Evolutionary conservation across 139 green algal species (phyloP).

Genomic region (Asterochloris sp.): DNA sequence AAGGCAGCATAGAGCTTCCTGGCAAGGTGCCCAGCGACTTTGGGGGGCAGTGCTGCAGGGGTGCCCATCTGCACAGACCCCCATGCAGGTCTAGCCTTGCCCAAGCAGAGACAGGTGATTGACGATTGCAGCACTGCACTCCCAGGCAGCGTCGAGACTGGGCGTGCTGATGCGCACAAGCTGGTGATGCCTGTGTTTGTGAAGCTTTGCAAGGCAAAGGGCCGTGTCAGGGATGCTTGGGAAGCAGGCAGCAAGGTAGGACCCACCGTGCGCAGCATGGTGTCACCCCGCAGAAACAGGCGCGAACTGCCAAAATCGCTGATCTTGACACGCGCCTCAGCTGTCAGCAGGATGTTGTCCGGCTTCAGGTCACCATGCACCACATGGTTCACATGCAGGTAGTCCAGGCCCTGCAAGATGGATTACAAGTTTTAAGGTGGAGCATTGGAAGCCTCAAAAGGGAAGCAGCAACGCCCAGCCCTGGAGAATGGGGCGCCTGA

Average conservation of each 20-base stretch:
- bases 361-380: constrained; percentile 87
- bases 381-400: constrained; percentile 66
- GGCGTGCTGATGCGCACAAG: too few species aligned
- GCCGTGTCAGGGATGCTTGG: not conserved
- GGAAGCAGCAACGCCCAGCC: too few species aligned
- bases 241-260: not conserved
- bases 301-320: constrained; percentile 80
- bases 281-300: constrained; percentile 18
- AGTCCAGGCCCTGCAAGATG: constrained; percentile 53
- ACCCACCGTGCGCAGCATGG: constrained; percentile 36
- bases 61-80: constrained; percentile 28
- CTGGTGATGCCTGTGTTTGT: too few species aligned
- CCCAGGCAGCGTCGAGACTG: too few species aligned
- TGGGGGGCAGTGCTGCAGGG: constrained; percentile 49
- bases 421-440: too few species aligned
- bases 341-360: constrained; percentile 83
- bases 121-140: too few species aligned
- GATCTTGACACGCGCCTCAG: constrained; percentile 79
- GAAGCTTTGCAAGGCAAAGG: not conserved
- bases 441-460: too few species aligned
- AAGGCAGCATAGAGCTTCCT: constrained; percentile 17
- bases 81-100: too few species aligned
- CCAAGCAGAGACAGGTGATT: too few species aligned
- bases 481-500: too few species aligned
- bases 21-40: constrained; percentile 1